phyloP scores from a whole-genome alignment of 768 basidiomycete species.

The Calocybe gangraenosa region DNA sequence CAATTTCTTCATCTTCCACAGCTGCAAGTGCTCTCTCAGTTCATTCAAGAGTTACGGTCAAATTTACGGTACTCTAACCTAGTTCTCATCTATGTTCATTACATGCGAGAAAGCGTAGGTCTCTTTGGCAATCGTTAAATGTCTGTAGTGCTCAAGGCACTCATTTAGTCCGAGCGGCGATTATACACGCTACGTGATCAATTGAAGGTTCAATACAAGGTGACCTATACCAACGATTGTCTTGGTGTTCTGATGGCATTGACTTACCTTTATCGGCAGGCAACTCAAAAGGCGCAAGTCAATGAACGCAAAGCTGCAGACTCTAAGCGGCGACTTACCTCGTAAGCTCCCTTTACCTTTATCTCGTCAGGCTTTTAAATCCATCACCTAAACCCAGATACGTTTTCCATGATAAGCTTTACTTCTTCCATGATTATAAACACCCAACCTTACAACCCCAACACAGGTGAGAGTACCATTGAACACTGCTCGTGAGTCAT shows the following conservation, averaged over 20 bases:
- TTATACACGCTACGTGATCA: conserved; percentile 69
- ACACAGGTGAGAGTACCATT: conserved; percentile 76
- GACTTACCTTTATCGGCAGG: conserved; percentile 38
- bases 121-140: conserved; percentile 1
- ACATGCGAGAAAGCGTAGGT: conserved; percentile 56
- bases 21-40: conserved; percentile 33
- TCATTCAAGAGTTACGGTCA: background rate
- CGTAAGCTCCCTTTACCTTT: conserved; percentile 39
- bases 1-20: conserved; percentile 75
- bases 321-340: conserved; percentile 76
- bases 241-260: background rate
- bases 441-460: conserved; percentile 14
- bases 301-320: conserved; percentile 75
- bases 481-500: conserved; percentile 61
- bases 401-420: conserved; percentile 71
- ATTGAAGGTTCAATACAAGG: conserved; percentile 69
- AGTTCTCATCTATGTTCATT: conserved; percentile 76
- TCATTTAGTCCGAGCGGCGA: conserved; percentile 58
- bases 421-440: conserved; percentile 1
- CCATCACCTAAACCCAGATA: conserved; percentile 44
- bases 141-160: conserved; percentile 16
- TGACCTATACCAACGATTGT: conserved; percentile 17
- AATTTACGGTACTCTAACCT: conserved; percentile 15
- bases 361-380: too few species aligned
- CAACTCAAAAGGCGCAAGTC: conserved; percentile 73